Percentiles rank a stretch among this genome's conserved stretches.
Evolutionary conservation across 257 asterid genomes (phyloP).

Genomic region (Solanum chaucha): DNA sequence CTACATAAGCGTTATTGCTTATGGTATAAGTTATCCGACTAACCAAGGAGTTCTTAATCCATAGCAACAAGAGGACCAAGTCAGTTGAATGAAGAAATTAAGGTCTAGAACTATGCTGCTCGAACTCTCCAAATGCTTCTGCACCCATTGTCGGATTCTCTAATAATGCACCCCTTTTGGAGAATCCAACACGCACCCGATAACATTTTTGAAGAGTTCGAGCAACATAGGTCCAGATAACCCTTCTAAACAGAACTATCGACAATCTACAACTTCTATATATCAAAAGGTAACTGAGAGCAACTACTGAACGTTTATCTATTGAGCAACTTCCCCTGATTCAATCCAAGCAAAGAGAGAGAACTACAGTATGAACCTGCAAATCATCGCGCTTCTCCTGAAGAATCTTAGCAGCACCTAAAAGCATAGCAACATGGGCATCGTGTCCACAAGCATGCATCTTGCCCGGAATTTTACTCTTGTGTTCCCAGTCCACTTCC

Average conservation of each 20-base stretch:
- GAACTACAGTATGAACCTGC: slow-evolving; percentile 23
- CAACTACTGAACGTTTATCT: neutral
- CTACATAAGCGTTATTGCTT: neutral
- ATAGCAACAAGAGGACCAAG: neutral
- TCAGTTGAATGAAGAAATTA: neutral
- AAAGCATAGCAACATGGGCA: slow-evolving; percentile 70
- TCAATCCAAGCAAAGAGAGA: neutral
- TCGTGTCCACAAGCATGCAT: slow-evolving; percentile 87
- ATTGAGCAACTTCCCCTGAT: neutral
- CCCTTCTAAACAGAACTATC: neutral
- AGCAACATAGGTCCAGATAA: neutral
- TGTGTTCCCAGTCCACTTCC: slow-evolving; percentile 62
- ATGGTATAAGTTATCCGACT: neutral
- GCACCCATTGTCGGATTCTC: neutral
- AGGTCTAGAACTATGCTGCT: neutral
- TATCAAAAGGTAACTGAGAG: neutral
- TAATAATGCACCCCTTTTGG: neutral
- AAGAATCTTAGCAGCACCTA: slow-evolving; percentile 70
- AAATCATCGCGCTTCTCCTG: slow-evolving; percentile 26
- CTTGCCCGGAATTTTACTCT: slow-evolving; percentile 57
- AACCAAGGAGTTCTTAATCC: neutral
- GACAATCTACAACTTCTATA: neutral
- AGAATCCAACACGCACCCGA: neutral
- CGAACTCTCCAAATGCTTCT: neutral
- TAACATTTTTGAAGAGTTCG: neutral